phyloP scores from a whole-genome alignment of 2,329 filamentous ascomycete species.

The Parafenestella ontariensis region DNA sequence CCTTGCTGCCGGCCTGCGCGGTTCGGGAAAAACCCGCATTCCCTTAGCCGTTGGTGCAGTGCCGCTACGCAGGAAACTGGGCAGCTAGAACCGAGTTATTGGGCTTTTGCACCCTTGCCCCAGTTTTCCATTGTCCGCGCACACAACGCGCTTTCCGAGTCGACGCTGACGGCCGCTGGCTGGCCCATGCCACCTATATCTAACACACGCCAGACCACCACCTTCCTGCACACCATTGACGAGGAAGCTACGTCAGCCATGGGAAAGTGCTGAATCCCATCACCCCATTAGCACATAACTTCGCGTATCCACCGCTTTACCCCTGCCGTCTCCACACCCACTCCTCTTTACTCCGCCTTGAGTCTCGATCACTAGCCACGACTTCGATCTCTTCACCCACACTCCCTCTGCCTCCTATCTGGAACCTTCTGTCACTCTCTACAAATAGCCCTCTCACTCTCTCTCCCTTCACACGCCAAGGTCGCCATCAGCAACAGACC shows the following conservation, averaged over 20 bases:
- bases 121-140: conserved; percentile 13
- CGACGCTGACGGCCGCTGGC: not conserved
- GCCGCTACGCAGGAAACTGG: conserved; percentile 16
- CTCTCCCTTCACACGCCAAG: conserved; percentile 20
- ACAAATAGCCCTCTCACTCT: conserved; percentile 27
- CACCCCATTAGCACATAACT: conserved; percentile 8
- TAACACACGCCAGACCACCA: conserved; percentile 10
- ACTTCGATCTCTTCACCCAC: conserved; percentile 27
- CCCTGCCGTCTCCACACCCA: conserved; percentile 32
- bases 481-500: conserved; percentile 7
- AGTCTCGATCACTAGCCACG: conserved; percentile 32
- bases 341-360: conserved; percentile 31
- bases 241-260: conserved; percentile 26
- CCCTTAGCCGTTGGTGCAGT: conserved; percentile 8
- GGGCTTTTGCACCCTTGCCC: conserved; percentile 13
- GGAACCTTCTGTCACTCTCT: conserved; percentile 21
- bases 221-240: conserved; percentile 7
- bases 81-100: conserved; percentile 22
- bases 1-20: conserved; percentile 2
- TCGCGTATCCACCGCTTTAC: conserved; percentile 6
- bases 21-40: conserved; percentile 11
- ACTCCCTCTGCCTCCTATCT: conserved; percentile 11
- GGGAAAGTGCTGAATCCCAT: conserved; percentile 31
- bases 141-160: conserved; percentile 13
- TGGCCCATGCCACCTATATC: not conserved